phyloP scores from a whole-genome alignment of 768 basidiomycete species.

The Tylopilus cervinicoccineus region DNA sequence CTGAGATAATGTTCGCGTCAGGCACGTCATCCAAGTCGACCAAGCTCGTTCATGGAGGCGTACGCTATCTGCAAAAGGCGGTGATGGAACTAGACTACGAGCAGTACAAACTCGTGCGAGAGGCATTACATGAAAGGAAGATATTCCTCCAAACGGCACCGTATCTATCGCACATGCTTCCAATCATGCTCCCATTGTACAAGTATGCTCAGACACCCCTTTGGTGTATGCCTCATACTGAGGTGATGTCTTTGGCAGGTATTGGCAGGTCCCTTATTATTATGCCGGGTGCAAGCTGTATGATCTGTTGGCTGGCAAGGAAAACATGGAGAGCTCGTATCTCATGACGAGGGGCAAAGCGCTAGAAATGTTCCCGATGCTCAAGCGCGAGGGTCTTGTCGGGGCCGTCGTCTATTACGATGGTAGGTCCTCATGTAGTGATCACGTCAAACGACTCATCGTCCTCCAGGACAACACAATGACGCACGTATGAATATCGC shows the following conservation, averaged over 20 bases:
- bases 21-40: constrained; percentile 97
- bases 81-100: constrained; percentile 94
- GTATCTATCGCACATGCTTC: constrained; percentile 87
- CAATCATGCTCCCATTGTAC: constrained; percentile 97
- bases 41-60: constrained; percentile 97
- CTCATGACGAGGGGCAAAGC: constrained; percentile 94
- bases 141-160: constrained; percentile 97
- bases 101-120: constrained; percentile 93
- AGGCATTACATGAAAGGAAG: constrained; percentile 87
- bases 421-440: constrained; percentile 44
- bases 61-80: constrained; percentile 96
- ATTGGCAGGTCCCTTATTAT: constrained; percentile 98
- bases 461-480: constrained; percentile 82
- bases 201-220: constrained; percentile 45
- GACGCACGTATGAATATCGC: constrained; percentile 98
- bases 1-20: constrained; percentile 22
- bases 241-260: constrained; percentile 38
- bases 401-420: constrained; percentile 98
- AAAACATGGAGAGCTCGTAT: constrained; percentile 96
- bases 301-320: constrained; percentile 89
- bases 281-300: constrained; percentile 95
- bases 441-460: neutral
- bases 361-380: constrained; percentile 92
- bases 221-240: constrained; percentile 1
- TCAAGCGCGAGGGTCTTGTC: constrained; percentile 87